Percentiles rank a stretch among this genome's conserved stretches.
phyloP scores from a whole-genome alignment of 345 rosid genomes.

The Leavenworthia alabamica region DNA sequence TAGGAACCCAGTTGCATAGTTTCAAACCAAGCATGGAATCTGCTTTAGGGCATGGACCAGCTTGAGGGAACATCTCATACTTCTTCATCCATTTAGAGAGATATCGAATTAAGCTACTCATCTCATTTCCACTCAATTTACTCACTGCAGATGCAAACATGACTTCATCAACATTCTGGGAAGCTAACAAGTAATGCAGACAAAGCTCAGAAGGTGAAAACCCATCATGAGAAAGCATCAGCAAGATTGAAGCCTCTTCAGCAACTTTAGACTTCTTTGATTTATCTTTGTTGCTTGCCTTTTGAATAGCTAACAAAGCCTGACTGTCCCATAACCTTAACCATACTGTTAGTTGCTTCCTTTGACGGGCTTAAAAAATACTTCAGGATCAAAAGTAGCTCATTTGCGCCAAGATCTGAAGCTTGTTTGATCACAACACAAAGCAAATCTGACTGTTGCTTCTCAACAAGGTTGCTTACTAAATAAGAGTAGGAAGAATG shows the following conservation, averaged over 20 bases:
- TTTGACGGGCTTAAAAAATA: conserved; percentile 65
- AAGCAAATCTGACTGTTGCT: conserved; percentile 64
- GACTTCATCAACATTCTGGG: conserved; percentile 49
- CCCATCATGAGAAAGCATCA: conserved; percentile 79
- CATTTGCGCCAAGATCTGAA: conserved; percentile 54
- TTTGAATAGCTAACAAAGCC: conserved; percentile 51
- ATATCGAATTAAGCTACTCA: conserved; percentile 49
- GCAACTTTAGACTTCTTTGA: conserved; percentile 38
- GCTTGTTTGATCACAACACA: conserved; percentile 56
- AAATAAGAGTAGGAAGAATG: conserved; percentile 46
- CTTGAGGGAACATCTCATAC: conserved; percentile 71
- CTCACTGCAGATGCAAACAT: conserved; percentile 50
- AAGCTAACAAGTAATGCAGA: conserved; percentile 65
- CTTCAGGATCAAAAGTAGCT: conserved; percentile 58
- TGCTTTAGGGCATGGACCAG: conserved; percentile 64
- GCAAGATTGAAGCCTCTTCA: conserved; percentile 64
- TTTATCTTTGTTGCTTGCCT: conserved; percentile 30
- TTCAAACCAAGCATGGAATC: conserved; percentile 42
- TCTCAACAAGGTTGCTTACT: conserved; percentile 42
- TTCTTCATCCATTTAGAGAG: conserved; percentile 78
- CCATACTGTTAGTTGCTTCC: conserved; percentile 51
- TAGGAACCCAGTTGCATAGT: conserved; percentile 77
- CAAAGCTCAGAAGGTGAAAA: conserved; percentile 66
- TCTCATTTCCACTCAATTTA: conserved; percentile 62
- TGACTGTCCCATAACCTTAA: conserved; percentile 63